Base-by-base conservation (phyloP, 495 filamentous ascomycete species). In the Xylaria sp. region DNA sequence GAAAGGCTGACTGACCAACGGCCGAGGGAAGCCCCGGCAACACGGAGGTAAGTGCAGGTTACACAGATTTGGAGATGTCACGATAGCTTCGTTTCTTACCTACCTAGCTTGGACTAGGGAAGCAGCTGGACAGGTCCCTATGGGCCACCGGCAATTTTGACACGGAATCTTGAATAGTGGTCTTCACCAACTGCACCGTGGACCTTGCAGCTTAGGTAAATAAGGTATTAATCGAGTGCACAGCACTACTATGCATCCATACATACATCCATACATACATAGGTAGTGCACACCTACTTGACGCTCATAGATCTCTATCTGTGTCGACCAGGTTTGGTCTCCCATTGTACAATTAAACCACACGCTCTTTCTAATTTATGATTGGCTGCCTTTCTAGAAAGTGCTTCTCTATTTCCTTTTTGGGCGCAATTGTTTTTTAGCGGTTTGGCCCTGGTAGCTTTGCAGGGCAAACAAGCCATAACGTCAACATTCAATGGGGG, bases 81-180 rank as follows among this genome's bases (percentile, higher is more conserved):
- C 46, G 68, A 63, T 63, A 57, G 59, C 58, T 35, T 63, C 68
- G 44, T 31, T 52, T 59, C 65, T 46, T 31, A 14, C n/a, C 19
- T 44, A 29, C 46, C 68, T 3, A 58, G 46, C 21, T 44, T 21
- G 44, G 68, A 52, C 43, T 48, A 41, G 62, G 15, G n/a, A 31
- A 3, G 35, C 41, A 15, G 19, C 29, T 43, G 11, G 9, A 62
- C 14, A 14, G 50, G 31, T 43, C 29, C 11, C 65, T n/a, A n/a
- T n/a, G n/a, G n/a, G n/a, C n/a, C 9, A 24, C 21, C 3, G n/a
- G 24, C 7, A n/a, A 50, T 50, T 50, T 7, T 50, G 48, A 12
- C 8, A 5, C 24, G 8, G 9, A 50, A 50, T 12, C 1, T 17
- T 5, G 21, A 6, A n/a, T 29, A 9, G 26, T 29, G 14, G 50